Conservation (phyloP, 169 alveolate species). For the Perkinsus marinus region DNA sequence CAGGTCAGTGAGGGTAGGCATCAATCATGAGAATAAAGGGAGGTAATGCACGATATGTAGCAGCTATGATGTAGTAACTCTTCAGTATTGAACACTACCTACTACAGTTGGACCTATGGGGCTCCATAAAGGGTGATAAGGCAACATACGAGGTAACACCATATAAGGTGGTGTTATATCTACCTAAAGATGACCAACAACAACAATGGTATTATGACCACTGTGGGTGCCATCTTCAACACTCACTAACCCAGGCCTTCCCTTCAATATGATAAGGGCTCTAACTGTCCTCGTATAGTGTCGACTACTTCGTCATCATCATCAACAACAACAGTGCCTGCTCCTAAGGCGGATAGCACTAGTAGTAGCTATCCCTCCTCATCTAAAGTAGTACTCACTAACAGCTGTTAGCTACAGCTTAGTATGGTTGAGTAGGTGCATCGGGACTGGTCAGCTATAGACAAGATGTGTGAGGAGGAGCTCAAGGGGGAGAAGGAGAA, state of each 20-base stretch:
- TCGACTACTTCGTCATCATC: no score
- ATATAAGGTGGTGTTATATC: constrained; percentile 45
- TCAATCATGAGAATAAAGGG: background rate
- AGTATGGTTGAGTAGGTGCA: background rate
- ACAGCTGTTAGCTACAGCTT: background rate
- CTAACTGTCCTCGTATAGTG: no score
- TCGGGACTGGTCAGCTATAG: constrained; percentile 55
- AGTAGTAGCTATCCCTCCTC: constrained; percentile 16
- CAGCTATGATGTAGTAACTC: background rate
- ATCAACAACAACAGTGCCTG: constrained; percentile 35
- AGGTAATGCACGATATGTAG: background rate
- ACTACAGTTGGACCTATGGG: background rate
- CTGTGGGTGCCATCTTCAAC: background rate
- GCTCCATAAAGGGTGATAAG: constrained; percentile 21
- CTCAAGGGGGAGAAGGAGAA: constrained; percentile 46
- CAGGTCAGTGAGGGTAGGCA: background rate
- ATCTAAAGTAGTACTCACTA: background rate
- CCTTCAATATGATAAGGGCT: constrained; percentile 6
- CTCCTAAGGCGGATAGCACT: background rate
- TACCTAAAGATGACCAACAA: constrained; percentile 31
- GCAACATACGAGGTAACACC: constrained; percentile 26
- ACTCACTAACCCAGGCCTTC: background rate
- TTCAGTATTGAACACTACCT: background rate
- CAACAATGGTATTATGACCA: constrained; percentile 40
- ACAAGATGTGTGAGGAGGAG: constrained; percentile 54